Conservation (phyloP, 140 eudicot genomes). For the Bidens hawaiensis region DNA sequence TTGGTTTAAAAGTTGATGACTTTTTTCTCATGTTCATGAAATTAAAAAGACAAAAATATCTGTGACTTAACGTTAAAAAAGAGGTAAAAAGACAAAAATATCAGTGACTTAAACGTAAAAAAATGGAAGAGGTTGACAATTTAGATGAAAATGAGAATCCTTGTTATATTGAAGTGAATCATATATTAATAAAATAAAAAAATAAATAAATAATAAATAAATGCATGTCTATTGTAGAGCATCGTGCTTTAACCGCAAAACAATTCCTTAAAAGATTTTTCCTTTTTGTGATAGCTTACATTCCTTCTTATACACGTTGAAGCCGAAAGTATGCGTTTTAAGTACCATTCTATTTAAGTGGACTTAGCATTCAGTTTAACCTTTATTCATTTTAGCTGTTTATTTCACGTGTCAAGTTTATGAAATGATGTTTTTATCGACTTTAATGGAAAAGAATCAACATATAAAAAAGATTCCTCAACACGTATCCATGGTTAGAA, state of each 20-base stretch:
- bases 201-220: too few species aligned
- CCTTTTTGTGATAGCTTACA: neutral
- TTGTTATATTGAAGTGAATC: too few species aligned
- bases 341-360: neutral
- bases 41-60: too few species aligned
- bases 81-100: too few species aligned
- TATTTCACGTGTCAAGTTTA: constrained; percentile 1
- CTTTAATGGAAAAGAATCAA: neutral
- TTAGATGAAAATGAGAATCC: too few species aligned
- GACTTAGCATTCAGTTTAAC: too few species aligned
- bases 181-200: too few species aligned
- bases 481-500: neutral
- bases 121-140: too few species aligned
- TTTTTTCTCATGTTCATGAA: too few species aligned
- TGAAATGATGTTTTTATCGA: neutral
- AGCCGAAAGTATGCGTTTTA: neutral
- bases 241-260: neutral
- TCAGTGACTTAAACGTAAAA: too few species aligned
- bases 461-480: neutral
- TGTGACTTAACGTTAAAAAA: too few species aligned
- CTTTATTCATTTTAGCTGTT: neutral
- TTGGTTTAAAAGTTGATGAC: too few species aligned
- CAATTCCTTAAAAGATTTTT: neutral
- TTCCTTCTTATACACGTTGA: neutral
- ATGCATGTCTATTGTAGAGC: neutral